Percentiles rank a stretch among this genome's conserved stretches.
Evolutionary conservation across 345 rosid genomes (phyloP).

Genomic region (Camelina hispida): DNA sequence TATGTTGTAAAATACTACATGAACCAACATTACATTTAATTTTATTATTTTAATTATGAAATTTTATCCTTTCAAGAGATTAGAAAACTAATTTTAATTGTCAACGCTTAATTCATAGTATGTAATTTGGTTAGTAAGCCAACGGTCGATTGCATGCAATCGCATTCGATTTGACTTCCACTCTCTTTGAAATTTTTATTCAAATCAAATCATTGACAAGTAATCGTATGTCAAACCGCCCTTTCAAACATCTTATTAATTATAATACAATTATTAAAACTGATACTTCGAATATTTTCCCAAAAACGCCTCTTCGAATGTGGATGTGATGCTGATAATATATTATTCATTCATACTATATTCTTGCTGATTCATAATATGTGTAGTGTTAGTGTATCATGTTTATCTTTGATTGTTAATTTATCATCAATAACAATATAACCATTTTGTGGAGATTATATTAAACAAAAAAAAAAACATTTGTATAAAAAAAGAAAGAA

Average conservation of each 20-base stretch:
- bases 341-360: not conserved
- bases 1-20: conserved; percentile 39
- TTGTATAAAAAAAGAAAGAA: no score
- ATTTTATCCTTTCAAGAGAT: conserved; percentile 21
- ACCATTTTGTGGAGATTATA: no score
- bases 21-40: conserved; percentile 25
- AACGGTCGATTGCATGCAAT: conserved; percentile 33
- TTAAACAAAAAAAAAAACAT: no score
- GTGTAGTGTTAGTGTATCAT: not conserved
- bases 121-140: conserved; percentile 44
- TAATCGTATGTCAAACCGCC: conserved; percentile 43
- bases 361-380: conserved; percentile 19
- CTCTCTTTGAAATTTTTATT: conserved; percentile 17
- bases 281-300: not conserved
- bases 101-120: conserved; percentile 39
- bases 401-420: not conserved
- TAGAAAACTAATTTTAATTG: conserved; percentile 21
- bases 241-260: conserved; percentile 13
- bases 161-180: conserved; percentile 38
- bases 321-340: conserved; percentile 11
- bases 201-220: conserved; percentile 41
- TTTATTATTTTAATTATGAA: not conserved
- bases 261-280: not conserved
- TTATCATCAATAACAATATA: not conserved
- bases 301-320: conserved; percentile 36